Evolutionary conservation across 2,329 filamentous ascomycete species (phyloP).

Genomic region (Pestalotiopsis fici): DNA sequence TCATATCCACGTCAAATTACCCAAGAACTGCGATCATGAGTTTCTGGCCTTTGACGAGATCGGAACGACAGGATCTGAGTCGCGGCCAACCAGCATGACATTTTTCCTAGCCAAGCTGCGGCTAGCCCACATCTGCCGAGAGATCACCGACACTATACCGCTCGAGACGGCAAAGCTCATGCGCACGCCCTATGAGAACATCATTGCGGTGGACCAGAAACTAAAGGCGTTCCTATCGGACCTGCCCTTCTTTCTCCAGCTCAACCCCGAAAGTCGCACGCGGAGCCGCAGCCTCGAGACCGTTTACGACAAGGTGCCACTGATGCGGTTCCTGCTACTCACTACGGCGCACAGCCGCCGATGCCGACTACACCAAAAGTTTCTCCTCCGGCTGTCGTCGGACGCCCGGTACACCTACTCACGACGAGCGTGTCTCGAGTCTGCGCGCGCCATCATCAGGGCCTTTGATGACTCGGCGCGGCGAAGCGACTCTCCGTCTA

Average conservation of each 20-base stretch:
- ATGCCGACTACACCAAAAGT: slow-evolving; percentile 20
- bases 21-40: slow-evolving; percentile 16
- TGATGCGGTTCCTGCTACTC: slow-evolving; percentile 19
- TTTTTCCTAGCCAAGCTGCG: slow-evolving; percentile 18
- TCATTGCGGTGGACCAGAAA: slow-evolving; percentile 16
- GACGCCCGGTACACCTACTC: slow-evolving; percentile 17
- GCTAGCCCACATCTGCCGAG: slow-evolving; percentile 18
- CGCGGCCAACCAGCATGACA: slow-evolving; percentile 15
- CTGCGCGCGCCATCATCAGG: slow-evolving; percentile 13
- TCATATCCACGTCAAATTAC: slow-evolving; percentile 16
- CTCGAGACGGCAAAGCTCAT: slow-evolving; percentile 15
- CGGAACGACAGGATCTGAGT: background rate
- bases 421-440: slow-evolving; percentile 16
- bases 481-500: slow-evolving; percentile 1
- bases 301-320: slow-evolving; percentile 17
- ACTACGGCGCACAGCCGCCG: slow-evolving; percentile 18
- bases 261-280: slow-evolving; percentile 16
- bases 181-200: slow-evolving; percentile 15
- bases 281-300: slow-evolving; percentile 16
- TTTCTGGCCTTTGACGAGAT: background rate
- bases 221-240: slow-evolving; percentile 11
- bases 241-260: slow-evolving; percentile 16
- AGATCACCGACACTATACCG: slow-evolving; percentile 17
- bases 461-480: slow-evolving; percentile 11
- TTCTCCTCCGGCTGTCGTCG: slow-evolving; percentile 16